Evolutionary conservation across 1,284 basidiomycete genomes (phyloP), one percentile per base, ranked within the genome.

Genomic region (Pascua sp.): DNA sequence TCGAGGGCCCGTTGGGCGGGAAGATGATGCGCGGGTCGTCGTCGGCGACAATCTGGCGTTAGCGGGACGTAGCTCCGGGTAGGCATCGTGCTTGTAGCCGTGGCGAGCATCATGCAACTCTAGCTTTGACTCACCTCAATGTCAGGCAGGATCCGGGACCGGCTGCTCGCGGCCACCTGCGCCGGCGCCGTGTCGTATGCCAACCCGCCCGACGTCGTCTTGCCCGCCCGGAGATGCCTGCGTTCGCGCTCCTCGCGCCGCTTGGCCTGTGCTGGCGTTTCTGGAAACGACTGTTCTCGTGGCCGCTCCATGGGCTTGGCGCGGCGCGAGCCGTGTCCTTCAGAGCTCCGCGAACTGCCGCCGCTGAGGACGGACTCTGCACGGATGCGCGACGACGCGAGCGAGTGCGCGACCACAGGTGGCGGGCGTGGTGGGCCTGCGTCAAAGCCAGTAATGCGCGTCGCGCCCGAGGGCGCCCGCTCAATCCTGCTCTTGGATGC

Each of bases 1-100:
- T 76, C 12, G 63, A 38, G n/a, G 57, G 61, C 0, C 72, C 73
- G 47, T 61, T 46, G 17, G 60, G 32, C 17, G 70, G 71, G 56
- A 76, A 67, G 43, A 76, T 47, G 50, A 76, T 68, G 12, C 73
- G 62, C 11, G 73, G 73, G 63, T 76, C 73, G 53, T 76, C 73
- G 62, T 63, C 74, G 53, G 68, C 72, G 39, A 76, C 69, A 47
- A 76, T 75, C 57, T 32, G 24, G 24, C 24, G 24, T 32, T 32
- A 32, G 24, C 7, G 24, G 24, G 24, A 32, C 24, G 24, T 32
- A 32, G 24, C 3, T 7, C 7, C 24, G 24, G 24, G 24, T 32
- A 32, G 24, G 4, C 24, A 32, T 32, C 7, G 24, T 32, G 24
- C 24, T 32, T 32, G 24, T 32, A 32, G 24, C 24, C 24, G 24